Evolutionary conservation across 345 rosid species (phyloP).

Genomic region (Melastoma malabathricum): DNA sequence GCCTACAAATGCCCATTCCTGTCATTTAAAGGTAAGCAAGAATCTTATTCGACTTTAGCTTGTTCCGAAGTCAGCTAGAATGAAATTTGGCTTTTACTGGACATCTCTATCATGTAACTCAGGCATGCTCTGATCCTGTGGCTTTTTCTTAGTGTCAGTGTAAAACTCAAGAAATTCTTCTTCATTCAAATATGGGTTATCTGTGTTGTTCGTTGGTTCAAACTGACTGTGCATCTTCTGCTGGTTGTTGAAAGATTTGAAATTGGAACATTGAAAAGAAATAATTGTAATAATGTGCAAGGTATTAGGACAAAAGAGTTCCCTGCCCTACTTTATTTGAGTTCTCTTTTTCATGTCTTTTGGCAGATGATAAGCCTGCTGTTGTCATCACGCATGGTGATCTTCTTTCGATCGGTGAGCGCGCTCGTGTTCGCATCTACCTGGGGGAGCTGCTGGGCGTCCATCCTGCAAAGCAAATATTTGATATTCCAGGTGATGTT

Average conservation of each 20-base stretch:
- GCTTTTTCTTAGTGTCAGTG: too few species aligned
- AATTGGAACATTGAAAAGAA: too few species aligned
- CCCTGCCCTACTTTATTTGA: background rate
- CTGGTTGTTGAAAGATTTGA: too few species aligned
- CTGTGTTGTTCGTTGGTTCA: too few species aligned
- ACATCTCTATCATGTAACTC: too few species aligned
- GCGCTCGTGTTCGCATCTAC: slow-evolving; percentile 33
- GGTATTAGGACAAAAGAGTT: background rate
- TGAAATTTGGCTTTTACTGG: background rate
- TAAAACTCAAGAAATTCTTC: too few species aligned
- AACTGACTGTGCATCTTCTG: too few species aligned
- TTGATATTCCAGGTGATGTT: slow-evolving; percentile 68
- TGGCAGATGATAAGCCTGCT: slow-evolving; percentile 71
- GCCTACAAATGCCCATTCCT: slow-evolving; percentile 43
- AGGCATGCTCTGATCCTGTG: too few species aligned
- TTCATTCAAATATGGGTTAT: too few species aligned
- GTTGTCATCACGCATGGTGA: slow-evolving; percentile 82
- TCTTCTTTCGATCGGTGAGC: slow-evolving; percentile 41
- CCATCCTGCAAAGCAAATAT: slow-evolving; percentile 56
- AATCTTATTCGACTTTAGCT: background rate
- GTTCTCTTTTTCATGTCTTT: slow-evolving; percentile 1
- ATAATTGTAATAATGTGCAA: too few species aligned
- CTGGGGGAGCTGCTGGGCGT: slow-evolving; percentile 65
- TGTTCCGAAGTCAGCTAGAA: background rate
- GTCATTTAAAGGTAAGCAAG: slow-evolving; percentile 49